Evolutionary conservation across 148 eudicot genomes (phyloP).

Genomic region (Camellia lanceoleosa): DNA sequence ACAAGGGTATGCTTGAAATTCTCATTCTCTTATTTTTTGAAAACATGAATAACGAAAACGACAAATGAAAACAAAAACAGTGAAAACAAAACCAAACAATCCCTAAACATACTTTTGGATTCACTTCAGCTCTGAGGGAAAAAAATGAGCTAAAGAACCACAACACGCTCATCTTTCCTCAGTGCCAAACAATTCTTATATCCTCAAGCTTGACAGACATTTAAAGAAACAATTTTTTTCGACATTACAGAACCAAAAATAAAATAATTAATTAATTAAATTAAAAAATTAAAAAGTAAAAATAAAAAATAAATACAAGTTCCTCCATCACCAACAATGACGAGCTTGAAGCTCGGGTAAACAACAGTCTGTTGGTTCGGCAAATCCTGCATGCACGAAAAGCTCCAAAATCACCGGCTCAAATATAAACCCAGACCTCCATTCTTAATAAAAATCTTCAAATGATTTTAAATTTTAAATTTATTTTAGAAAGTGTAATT

Average conservation of each 20-base stretch:
- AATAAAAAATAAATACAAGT: conserved; percentile 20
- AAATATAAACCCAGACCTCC: background rate
- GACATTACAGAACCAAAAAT: background rate
- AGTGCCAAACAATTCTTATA: background rate
- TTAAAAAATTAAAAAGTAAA: background rate
- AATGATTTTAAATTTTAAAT: background rate
- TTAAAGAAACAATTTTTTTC: background rate
- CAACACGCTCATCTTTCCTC: background rate
- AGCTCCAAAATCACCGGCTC: background rate
- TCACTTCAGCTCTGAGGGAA: background rate
- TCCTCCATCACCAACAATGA: conserved; percentile 34
- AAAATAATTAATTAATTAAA: background rate
- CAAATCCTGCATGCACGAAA: conserved; percentile 19
- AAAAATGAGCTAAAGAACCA: background rate
- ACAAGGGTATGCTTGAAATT: too few species aligned
- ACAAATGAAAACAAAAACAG: too few species aligned
- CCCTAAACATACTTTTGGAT: background rate
- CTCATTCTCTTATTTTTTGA: too few species aligned
- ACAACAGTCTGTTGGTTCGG: conserved; percentile 33
- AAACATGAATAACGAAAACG: too few species aligned
- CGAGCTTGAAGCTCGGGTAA: conserved; percentile 37
- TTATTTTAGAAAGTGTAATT: background rate
- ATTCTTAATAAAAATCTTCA: too few species aligned
- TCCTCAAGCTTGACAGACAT: background rate
- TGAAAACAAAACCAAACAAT: background rate